Percentiles rank a stretch among this genome's conserved stretches.
These are phyloP conservation scores for Naganishia randhawae DNA, from an alignment of 768 basidiomycete genomes.

Conservation along the genomic window DNA sequence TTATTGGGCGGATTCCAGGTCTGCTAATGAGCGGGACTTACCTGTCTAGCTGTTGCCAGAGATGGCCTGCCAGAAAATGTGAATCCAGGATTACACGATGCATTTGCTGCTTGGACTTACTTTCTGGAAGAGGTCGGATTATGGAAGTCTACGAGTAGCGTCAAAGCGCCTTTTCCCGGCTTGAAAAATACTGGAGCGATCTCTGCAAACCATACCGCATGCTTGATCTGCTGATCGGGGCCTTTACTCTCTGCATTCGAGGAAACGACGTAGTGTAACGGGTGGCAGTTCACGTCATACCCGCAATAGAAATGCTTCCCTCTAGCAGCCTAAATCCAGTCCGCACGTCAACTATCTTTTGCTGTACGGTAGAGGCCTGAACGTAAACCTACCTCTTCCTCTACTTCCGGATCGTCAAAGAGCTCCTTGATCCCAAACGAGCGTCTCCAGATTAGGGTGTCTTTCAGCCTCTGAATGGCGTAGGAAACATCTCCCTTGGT, in stretches of 20 bases:
- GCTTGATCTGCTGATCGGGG: slow-evolving; percentile 25
- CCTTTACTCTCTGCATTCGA: slow-evolving; percentile 7
- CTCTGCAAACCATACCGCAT: slow-evolving; percentile 28
- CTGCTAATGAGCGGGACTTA: too few relatives aligned
- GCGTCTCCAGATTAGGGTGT: slow-evolving; percentile 23
- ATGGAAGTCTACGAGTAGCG: slow-evolving; percentile 13
- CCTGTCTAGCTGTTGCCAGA: slow-evolving; percentile 17
- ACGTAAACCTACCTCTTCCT: slow-evolving; percentile 8
- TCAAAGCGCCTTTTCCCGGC: slow-evolving; percentile 8
- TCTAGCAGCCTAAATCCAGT: slow-evolving; percentile 7
- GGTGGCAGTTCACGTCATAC: slow-evolving; percentile 8
- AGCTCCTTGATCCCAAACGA: slow-evolving; percentile 17
- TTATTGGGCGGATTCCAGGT: too few relatives aligned
- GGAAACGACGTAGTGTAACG: slow-evolving; percentile 12
- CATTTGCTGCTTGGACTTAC: background rate
- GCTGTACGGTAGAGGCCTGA: background rate
- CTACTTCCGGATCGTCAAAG: slow-evolving; percentile 3
- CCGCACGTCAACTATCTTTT: background rate
- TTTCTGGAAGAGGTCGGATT: slow-evolving; percentile 6
- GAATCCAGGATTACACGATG: background rate
- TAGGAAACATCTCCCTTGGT: slow-evolving; percentile 1
- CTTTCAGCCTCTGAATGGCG: slow-evolving; percentile 22
- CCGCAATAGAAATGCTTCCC: slow-evolving; percentile 22
- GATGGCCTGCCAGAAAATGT: slow-evolving; percentile 5
- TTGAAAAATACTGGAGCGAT: slow-evolving; percentile 10